Percentiles rank a stretch among this genome's conserved stretches.
phyloP scores from a whole-genome alignment of 441 rosid genomes.

The Brassica hybrid region DNA sequence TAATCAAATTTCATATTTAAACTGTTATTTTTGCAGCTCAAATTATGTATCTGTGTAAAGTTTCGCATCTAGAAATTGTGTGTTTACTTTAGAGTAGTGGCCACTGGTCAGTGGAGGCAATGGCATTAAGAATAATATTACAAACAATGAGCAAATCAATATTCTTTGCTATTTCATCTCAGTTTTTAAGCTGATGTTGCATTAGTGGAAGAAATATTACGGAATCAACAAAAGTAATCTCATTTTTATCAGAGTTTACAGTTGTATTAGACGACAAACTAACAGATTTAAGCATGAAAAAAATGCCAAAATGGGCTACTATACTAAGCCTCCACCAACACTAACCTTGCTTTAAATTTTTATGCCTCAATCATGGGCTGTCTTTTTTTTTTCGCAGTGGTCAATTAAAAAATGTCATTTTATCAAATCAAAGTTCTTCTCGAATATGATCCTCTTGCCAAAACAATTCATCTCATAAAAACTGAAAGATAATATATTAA shows the following conservation, averaged over 20 bases:
- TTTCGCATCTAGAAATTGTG: conserved; percentile 5
- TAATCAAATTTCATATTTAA: neutral
- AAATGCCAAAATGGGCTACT: conserved; percentile 34
- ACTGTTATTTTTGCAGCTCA: neutral
- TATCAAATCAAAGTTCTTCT: conserved; percentile 28
- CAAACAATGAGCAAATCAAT: conserved; percentile 18
- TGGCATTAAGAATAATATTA: conserved; percentile 20
- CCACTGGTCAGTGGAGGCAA: conserved; percentile 27
- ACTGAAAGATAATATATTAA: conserved; percentile 14
- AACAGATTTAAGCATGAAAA: conserved; percentile 24
- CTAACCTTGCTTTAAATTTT: conserved; percentile 32
- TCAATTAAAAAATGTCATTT: conserved; percentile 19
- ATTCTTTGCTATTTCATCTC: neutral
- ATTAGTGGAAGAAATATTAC: conserved; percentile 39
- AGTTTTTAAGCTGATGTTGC: conserved; percentile 26
- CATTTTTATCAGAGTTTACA: conserved; percentile 21
- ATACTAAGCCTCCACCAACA: conserved; percentile 42
- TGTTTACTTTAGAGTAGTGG: conserved; percentile 13
- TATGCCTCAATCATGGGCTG: conserved; percentile 39
- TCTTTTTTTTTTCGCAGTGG: conserved; percentile 18
- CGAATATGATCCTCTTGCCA: conserved; percentile 38
- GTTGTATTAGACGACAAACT: conserved; percentile 34
- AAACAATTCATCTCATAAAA: conserved; percentile 3
- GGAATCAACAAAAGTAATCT: conserved; percentile 34
- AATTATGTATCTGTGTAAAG: neutral